Evolutionary conservation across 106 monocot species (phyloP).

Genomic region (Dendrobium huoshanense): DNA sequence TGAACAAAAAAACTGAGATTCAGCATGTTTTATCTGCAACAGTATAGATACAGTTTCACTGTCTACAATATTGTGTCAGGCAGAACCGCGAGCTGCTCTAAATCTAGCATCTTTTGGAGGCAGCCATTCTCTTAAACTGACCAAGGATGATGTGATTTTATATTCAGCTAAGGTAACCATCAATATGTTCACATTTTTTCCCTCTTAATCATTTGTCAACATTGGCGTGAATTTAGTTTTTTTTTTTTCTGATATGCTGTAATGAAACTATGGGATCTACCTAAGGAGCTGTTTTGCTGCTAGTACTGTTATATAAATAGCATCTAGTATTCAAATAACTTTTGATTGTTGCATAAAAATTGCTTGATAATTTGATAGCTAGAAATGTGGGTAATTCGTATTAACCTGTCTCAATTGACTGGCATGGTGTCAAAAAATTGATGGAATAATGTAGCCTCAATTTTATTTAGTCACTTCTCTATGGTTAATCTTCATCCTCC

Average conservation of each 20-base stretch:
- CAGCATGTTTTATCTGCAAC: not conserved
- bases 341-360: not conserved
- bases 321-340: not conserved
- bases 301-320: not conserved
- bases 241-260: not conserved
- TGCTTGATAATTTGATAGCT: not conserved
- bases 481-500: not conserved
- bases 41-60: conserved; percentile 14
- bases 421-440: not conserved
- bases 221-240: not conserved
- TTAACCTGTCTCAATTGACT: not conserved
- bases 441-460: not conserved
- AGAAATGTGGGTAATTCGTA: not conserved
- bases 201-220: not conserved
- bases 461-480: not conserved
- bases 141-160: conserved; percentile 82
- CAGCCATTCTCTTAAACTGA: conserved; percentile 83
- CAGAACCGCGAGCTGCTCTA: conserved; percentile 94
- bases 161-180: conserved; percentile 92
- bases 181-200: not conserved
- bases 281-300: not conserved
- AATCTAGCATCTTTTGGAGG: conserved; percentile 99
- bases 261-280: not conserved
- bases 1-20: not conserved
- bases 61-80: conserved; percentile 49